Conservation (phyloP, 495 filamentous ascomycete genomes). For the Astrothelium subdiscretum region DNA sequence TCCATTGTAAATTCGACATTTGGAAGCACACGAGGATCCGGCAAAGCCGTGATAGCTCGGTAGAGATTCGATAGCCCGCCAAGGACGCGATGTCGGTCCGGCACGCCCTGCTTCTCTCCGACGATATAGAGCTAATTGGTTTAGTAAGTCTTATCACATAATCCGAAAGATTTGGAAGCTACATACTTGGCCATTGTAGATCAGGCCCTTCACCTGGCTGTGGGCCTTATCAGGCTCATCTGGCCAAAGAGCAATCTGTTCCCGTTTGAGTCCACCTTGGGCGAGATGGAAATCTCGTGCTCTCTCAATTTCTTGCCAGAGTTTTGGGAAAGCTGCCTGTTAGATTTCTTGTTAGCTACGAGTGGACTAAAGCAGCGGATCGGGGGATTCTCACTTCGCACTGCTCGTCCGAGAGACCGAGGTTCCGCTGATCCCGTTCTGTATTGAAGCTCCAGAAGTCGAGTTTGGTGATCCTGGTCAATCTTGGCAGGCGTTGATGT, state of each 20-base stretch:
- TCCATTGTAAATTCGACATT: conserved; percentile 53
- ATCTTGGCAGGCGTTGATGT: background rate
- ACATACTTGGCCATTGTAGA: background rate
- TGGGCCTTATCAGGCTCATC: background rate
- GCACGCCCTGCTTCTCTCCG: background rate
- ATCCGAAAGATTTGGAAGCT: no score
- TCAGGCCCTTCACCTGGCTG: background rate
- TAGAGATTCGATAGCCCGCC: background rate
- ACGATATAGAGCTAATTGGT: background rate
- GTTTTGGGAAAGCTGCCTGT: conserved; percentile 9
- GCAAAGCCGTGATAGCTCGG: conserved; percentile 35
- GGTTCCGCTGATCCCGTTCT: conserved; percentile 7
- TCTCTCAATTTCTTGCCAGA: conserved; percentile 11
- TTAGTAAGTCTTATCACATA: background rate
- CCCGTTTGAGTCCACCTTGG: background rate
- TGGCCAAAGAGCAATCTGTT: background rate
- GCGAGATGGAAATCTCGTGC: background rate
- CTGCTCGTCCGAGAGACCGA: conserved; percentile 4
- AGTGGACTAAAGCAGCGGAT: background rate
- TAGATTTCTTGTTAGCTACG: background rate
- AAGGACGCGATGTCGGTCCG: background rate
- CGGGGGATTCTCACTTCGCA: background rate
- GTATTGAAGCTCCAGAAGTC: conserved; percentile 2
- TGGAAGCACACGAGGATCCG: conserved; percentile 26
- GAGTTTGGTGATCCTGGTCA: background rate